Conservation (phyloP, 179 eudicot species). For the Heliamphora pulchella region DNA sequence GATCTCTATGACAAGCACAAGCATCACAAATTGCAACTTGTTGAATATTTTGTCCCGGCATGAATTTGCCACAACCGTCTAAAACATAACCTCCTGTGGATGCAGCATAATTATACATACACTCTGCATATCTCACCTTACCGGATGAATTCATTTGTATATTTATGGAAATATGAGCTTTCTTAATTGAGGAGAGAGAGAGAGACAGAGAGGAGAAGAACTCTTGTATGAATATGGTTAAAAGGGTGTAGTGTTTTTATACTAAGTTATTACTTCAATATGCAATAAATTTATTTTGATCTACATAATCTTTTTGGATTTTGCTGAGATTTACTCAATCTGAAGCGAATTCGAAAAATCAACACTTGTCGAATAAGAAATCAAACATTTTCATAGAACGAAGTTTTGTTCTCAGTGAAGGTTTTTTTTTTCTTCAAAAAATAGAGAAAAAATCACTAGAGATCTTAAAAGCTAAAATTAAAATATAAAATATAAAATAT, state of each 20-base stretch:
- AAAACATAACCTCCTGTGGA: neutral
- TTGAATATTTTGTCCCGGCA: neutral
- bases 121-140: neutral
- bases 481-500: too few relatives aligned
- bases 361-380: too few relatives aligned
- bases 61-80: conserved; percentile 9
- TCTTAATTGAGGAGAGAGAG: too few relatives aligned
- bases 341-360: neutral
- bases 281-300: neutral
- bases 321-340: neutral
- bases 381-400: too few relatives aligned
- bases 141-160: neutral
- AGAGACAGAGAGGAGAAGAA: neutral
- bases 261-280: neutral
- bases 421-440: too few relatives aligned
- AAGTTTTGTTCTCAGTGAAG: too few relatives aligned
- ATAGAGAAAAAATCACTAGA: too few relatives aligned
- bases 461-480: too few relatives aligned
- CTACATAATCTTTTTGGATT: neutral
- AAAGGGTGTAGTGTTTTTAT: neutral
- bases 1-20: conserved; percentile 5
- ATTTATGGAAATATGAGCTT: neutral
- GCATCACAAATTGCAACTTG: neutral
- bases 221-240: neutral
- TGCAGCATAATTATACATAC: neutral